A percentile compares a stretch with the other conserved stretches of the same genome.
Evolutionary conservation across 2,329 filamentous ascomycete genomes (phyloP).

Genomic region (Cytospora paraplurivora): DNA sequence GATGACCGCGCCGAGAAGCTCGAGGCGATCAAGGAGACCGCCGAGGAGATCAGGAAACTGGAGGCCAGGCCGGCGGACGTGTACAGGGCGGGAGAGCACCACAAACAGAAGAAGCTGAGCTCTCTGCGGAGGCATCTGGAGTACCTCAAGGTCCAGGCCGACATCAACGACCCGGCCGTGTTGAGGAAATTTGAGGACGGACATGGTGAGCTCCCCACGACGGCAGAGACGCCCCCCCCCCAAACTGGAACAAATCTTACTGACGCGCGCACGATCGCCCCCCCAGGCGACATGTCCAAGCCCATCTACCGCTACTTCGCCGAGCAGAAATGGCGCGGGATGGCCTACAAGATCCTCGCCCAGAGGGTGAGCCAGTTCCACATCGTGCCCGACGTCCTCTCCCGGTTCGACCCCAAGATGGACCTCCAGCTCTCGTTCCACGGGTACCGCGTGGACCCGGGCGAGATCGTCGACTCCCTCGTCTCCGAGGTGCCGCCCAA

Average conservation of each 20-base stretch:
- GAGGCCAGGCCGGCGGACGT: constrained; percentile 59
- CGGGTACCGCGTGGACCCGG: constrained; percentile 68
- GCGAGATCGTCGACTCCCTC: constrained; percentile 74
- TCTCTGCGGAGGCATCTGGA: constrained; percentile 75
- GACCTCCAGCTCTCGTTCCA: constrained; percentile 84
- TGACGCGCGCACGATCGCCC: not conserved
- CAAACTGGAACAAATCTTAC: constrained; percentile 11
- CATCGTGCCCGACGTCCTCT: constrained; percentile 85
- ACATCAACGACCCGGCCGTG: constrained; percentile 92
- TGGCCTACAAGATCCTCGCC: constrained; percentile 75
- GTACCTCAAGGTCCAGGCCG: constrained; percentile 81
- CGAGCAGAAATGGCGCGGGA: constrained; percentile 82
- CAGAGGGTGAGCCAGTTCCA: constrained; percentile 87
- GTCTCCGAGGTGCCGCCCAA: constrained; percentile 74
- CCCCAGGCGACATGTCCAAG: constrained; percentile 86
- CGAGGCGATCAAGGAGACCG: constrained; percentile 66
- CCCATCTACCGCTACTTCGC: constrained; percentile 93
- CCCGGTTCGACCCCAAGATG: constrained; percentile 73
- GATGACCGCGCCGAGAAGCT: constrained; percentile 83
- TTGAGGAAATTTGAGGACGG: constrained; percentile 96
- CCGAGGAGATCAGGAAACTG: constrained; percentile 68
- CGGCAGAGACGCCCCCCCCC: not conserved
- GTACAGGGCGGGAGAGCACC: constrained; percentile 62
- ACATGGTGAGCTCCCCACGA: constrained; percentile 59
- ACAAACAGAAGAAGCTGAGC: constrained; percentile 66